Base-by-base conservation (phyloP, 1,139 yeast species). In the Scheffersomyces illinoinensis region DNA sequence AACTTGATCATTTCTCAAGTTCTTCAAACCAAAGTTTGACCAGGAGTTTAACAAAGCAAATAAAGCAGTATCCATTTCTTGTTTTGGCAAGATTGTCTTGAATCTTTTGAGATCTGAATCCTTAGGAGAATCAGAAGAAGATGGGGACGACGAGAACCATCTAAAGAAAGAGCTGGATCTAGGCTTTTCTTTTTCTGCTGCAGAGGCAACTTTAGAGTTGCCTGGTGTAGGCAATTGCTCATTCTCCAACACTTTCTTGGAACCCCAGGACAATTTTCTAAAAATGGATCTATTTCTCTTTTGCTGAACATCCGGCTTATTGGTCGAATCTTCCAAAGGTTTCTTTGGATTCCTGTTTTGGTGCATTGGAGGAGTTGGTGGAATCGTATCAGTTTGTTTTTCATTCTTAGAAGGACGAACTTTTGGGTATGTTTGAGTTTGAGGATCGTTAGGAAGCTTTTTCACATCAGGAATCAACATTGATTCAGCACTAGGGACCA, bases 11-110 rank as follows among this genome's bases (percentile, higher is more conserved):
- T 84, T 75, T 54, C 76, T 76, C 62, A 89, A 79, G 60, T 85
- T 82, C 65, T 83, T 85, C 68, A 89, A 75, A 8, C 95, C 93
- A 68, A 89, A 89, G 63, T 84, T 85, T 18, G 86, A 82, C 95
- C 95, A 89, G 14, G 89, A 86, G 56, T 74, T 78, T 65, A 89
- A 76, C 60, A 89, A 80, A 50, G 90, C 86, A 71, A 78, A 83
- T 65, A 89, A 76, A 4, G 92, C 92, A 50, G 86, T 84, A 56
- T 84, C 81, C 82, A 89, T 83, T 69, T 89, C 91, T 54, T 78
- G 83, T 67, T 76, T 76, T 20, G 84, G 81, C 59, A 85, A 74
- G 47, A 82, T 77, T 1, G 88, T 83, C 50, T 71, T 67, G 62
- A 79, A 75, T 53, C 74, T 75, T 63, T 68, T 78, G 53, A 79